Conservation (phyloP, 768 basidiomycete genomes). For the Floccularia luteovirens region DNA sequence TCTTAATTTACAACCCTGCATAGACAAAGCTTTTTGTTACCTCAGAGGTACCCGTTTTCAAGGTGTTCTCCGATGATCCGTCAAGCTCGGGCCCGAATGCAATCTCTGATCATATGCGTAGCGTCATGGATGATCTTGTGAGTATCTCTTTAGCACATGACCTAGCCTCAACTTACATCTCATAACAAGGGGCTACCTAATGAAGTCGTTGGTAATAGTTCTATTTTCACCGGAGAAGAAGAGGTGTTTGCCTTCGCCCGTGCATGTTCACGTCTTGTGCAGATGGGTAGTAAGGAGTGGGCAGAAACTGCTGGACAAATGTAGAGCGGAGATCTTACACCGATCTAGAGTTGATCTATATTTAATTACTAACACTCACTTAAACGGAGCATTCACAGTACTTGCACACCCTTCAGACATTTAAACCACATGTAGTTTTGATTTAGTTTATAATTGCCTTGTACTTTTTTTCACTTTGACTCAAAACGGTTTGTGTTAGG, state of each 20-base stretch:
- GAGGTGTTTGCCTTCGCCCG: slow-evolving; percentile 96
- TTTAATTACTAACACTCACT: no score
- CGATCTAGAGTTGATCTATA: no score
- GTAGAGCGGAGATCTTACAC: slow-evolving; percentile 2
- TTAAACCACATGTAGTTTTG: no score
- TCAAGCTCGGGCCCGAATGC: slow-evolving; percentile 24
- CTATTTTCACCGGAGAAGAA: slow-evolving; percentile 95
- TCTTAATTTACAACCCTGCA: slow-evolving; percentile 3
- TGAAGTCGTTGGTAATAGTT: slow-evolving; percentile 71
- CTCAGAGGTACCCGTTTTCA: slow-evolving; percentile 86
- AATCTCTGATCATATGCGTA: slow-evolving; percentile 82
- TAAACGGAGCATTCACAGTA: no score
- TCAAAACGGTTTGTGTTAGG: no score
- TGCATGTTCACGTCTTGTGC: slow-evolving; percentile 79
- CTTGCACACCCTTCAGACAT: no score
- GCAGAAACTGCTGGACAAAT: slow-evolving; percentile 37
- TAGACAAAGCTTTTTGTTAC: slow-evolving; percentile 89
- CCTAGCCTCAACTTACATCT: slow-evolving; percentile 4
- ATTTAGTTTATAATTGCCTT: no score
- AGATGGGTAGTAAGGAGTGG: slow-evolving; percentile 93
- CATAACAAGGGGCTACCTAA: slow-evolving; percentile 61
- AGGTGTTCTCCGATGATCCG: slow-evolving; percentile 79
- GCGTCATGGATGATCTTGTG: slow-evolving; percentile 94
- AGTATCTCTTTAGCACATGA: slow-evolving; percentile 12
- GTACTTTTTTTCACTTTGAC: no score